Base-by-base conservation (phyloP, 2,329 filamentous ascomycete species). In the Colletotrichum scovillei region DNA sequence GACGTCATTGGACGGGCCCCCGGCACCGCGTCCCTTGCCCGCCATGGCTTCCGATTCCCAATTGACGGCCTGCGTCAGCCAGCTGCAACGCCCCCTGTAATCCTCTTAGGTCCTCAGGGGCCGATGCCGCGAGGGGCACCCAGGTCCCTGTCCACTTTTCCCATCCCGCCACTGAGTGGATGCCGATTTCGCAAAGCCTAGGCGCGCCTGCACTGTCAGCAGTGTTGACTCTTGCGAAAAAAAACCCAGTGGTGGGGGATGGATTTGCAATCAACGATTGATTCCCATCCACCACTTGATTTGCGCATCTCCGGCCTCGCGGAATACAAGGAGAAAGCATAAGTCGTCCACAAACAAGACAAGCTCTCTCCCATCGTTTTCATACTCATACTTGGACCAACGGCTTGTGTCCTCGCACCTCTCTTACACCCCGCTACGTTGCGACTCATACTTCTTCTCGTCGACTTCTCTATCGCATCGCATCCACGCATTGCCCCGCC, bases 211-310 rank as follows among this genome's bases (percentile, higher is more conserved):
- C 30, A n/a, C 38, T 57, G 52, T 28, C 63, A 46, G 63, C 52
- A 19, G 42, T 60, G 24, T 53, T 35, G 19, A 32, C 58, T 66
- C 66, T 72, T 72, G 58, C 53, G 1, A 42, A 42, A 57, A 66
- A 66, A 46, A 70, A 52, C 53, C 74, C 74, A 75, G 46, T 75
- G 66, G 69, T 73, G 72, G 62, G 74, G 59, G 65, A 63, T 42
- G 32, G 72, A 75, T 75, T 75, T 75, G 72, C 74, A 75, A 75
- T 75, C 74, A 75, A 42, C 58, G 28, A 46, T 32, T 16, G 12
- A 35, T 16, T 19, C 12, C 35, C 35, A 63, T 12, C 28, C 24
- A 49, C 56, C 22, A 46, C 56, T 52, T 26, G 46, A 9, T 66
- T 71, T 73, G 49, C 62, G 65, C 74, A 75, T 75, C 68, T 75